Conservation (phyloP, 225 moss, liverwort and hornwort species). For the Polytrichum formosum region DNA sequence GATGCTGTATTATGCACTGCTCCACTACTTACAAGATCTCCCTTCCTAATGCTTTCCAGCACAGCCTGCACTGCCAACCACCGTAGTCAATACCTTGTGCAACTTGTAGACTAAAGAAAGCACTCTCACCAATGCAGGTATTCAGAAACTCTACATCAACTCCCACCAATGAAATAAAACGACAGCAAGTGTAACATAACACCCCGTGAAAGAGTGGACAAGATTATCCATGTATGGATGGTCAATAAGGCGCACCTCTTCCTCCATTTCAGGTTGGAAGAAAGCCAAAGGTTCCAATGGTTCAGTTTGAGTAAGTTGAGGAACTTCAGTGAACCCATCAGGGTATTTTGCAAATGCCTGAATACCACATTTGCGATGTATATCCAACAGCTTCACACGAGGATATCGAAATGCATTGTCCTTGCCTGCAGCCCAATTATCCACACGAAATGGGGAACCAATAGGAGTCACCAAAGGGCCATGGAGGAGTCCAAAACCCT, state of each 20-base stretch:
- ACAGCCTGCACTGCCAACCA: constrained; percentile 52
- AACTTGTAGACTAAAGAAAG: too few relatives aligned
- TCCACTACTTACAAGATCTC: constrained; percentile 92
- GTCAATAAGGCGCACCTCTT: constrained; percentile 60
- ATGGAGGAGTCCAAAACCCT: constrained; percentile 82
- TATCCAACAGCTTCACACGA: constrained; percentile 87
- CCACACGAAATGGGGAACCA: constrained; percentile 68
- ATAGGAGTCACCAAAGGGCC: constrained; percentile 76
- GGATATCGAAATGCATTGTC: constrained; percentile 79
- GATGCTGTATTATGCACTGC: constrained; percentile 71
- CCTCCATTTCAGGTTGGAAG: constrained; percentile 83
- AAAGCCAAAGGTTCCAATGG: constrained; percentile 98
- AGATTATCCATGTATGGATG: neutral
- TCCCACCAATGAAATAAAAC: too few relatives aligned
- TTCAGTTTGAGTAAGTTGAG: constrained; percentile 79
- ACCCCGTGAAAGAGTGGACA: too few relatives aligned
- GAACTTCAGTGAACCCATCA: constrained; percentile 77
- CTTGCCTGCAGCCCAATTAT: constrained; percentile 78
- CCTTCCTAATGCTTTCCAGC: constrained; percentile 88
- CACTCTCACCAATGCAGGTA: too few relatives aligned
- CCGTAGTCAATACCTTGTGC: neutral
- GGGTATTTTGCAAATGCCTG: constrained; percentile 67
- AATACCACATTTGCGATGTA: constrained; percentile 78
- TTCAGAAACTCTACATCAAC: too few relatives aligned
- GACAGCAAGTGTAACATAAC: too few relatives aligned